These are phyloP conservation scores for Terfezia claveryi DNA, from an alignment of 495 filamentous ascomycete genomes.

Conservation along the genomic window DNA sequence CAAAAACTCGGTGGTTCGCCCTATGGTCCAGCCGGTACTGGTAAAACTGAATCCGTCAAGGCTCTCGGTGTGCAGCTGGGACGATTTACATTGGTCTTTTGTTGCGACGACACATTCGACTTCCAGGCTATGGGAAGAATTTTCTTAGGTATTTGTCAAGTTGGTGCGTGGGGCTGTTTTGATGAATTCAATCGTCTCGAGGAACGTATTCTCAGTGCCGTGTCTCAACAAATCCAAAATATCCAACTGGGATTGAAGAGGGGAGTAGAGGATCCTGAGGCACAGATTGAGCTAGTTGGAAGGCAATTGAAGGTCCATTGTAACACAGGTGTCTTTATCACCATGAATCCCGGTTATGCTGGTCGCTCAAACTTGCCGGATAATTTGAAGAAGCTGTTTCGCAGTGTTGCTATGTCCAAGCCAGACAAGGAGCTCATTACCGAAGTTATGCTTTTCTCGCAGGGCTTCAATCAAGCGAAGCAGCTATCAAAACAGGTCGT, in stretches of 20 bases:
- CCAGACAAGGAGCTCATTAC: constrained; percentile 98
- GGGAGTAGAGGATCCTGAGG: constrained; percentile 48
- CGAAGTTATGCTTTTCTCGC: constrained; percentile 98
- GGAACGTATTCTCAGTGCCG: constrained; percentile 87
- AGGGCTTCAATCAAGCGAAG: constrained; percentile 93
- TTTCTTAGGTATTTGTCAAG: constrained; percentile 96
- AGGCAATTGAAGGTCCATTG: constrained; percentile 66
- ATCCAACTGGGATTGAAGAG: constrained; percentile 88
- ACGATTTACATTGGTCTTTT: constrained; percentile 94
- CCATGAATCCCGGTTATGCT: constrained; percentile 98
- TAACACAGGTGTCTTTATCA: constrained; percentile 97
- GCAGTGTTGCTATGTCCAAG: constrained; percentile 98
- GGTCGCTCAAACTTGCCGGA: constrained; percentile 93
- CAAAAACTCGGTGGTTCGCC: constrained; percentile 91
- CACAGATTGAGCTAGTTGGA: constrained; percentile 82
- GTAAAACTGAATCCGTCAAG: constrained; percentile 98
- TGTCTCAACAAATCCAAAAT: constrained; percentile 97
- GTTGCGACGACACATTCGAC: constrained; percentile 97
- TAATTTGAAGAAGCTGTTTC: constrained; percentile 97
- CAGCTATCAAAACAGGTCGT: constrained; percentile 80
- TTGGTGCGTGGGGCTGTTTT: constrained; percentile 98
- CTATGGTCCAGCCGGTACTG: constrained; percentile 95
- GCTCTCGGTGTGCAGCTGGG: constrained; percentile 89
- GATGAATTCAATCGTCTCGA: constrained; percentile 98
- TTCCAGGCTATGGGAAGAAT: constrained; percentile 99